Evolutionary conservation across 129 eudicot species (phyloP).

Genomic region (Silybum marianum): DNA sequence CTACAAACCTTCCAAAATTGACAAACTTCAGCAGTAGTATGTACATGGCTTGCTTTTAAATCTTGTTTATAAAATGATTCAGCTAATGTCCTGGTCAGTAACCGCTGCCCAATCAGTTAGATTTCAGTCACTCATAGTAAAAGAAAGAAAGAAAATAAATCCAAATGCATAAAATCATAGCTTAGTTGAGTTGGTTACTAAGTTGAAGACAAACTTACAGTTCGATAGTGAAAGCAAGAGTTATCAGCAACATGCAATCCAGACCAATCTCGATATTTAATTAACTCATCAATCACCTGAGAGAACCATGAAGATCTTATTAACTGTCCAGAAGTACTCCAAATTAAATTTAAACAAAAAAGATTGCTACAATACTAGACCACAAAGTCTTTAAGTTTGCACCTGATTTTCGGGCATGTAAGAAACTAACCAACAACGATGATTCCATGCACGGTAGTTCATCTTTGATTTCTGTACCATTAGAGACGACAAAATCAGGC

Average conservation of each 20-base stretch:
- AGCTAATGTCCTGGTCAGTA: slow-evolving; percentile 61
- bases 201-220: slow-evolving; percentile 44
- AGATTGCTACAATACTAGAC: slow-evolving; percentile 3
- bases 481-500: slow-evolving; percentile 23
- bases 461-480: slow-evolving; percentile 75
- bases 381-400: slow-evolving; percentile 16
- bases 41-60: slow-evolving; percentile 31
- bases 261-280: slow-evolving; percentile 67
- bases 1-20: slow-evolving; percentile 62
- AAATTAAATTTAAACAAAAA: background rate
- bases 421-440: slow-evolving; percentile 82
- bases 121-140: slow-evolving; percentile 25
- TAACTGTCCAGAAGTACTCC: slow-evolving; percentile 3
- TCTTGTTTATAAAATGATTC: slow-evolving; percentile 39
- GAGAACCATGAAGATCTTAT: background rate
- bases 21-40: slow-evolving; percentile 36
- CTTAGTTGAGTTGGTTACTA: background rate
- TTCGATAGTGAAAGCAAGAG: slow-evolving; percentile 92
- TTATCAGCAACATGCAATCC: slow-evolving; percentile 91
- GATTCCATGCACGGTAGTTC: slow-evolving; percentile 98
- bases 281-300: slow-evolving; percentile 67
- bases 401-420: slow-evolving; percentile 78
- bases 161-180: background rate
- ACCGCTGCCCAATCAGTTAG: slow-evolving; percentile 57
- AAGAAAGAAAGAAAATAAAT: background rate